Conservation (phyloP, 106 monocot genomes). For the Dendrobium huoshanense region DNA sequence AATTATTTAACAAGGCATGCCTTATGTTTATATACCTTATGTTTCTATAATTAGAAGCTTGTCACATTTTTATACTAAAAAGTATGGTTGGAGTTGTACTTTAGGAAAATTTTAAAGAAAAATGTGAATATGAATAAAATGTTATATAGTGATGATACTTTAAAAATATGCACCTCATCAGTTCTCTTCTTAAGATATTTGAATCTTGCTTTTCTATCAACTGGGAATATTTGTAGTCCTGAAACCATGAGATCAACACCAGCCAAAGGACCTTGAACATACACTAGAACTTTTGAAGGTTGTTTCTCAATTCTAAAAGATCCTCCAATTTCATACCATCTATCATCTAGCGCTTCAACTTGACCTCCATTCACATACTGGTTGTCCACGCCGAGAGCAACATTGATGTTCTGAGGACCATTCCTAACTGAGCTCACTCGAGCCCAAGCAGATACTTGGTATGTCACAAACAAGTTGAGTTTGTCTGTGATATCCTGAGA, state of each 20-base stretch:
- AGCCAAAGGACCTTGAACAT: slow-evolving; percentile 66
- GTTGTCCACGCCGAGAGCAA: slow-evolving; percentile 72
- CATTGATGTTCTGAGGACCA: slow-evolving; percentile 55
- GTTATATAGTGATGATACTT: not conserved
- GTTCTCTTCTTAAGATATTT: slow-evolving; percentile 54
- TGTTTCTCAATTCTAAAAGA: slow-evolving; percentile 75
- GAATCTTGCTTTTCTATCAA: slow-evolving; percentile 66
- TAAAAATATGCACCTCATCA: slow-evolving; percentile 44
- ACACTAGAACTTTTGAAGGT: slow-evolving; percentile 48
- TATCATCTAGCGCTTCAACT: slow-evolving; percentile 46
- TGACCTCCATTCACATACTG: slow-evolving; percentile 82
- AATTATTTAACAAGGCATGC: too few species aligned
- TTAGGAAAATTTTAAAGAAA: too few species aligned
- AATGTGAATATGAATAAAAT: not conserved
- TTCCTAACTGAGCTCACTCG: slow-evolving; percentile 47
- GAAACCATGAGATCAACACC: slow-evolving; percentile 91
- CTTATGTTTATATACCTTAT: too few species aligned
- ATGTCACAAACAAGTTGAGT: slow-evolving; percentile 52
- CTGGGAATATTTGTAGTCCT: slow-evolving; percentile 72
- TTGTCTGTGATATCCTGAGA: slow-evolving; percentile 69
- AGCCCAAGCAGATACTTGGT: slow-evolving; percentile 83
- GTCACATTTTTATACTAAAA: too few species aligned
- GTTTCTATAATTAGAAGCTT: too few species aligned
- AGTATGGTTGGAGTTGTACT: too few species aligned
- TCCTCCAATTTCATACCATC: slow-evolving; percentile 85